phyloP scores from a whole-genome alignment of 176 grass and related monocot species.

The Eragrostis nindensis region DNA sequence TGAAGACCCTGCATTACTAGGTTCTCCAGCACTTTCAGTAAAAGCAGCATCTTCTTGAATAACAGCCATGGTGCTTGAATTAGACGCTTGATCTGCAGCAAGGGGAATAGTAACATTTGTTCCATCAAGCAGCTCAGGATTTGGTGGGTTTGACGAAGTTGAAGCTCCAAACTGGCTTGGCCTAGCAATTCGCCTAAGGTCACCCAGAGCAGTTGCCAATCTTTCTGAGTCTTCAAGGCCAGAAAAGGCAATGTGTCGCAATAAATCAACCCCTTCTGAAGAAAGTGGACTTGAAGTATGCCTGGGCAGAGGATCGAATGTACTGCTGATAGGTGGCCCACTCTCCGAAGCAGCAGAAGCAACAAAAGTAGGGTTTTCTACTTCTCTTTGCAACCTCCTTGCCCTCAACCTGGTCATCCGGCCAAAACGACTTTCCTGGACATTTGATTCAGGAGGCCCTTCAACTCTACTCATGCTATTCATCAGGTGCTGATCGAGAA shows the following conservation, averaged over 20 bases:
- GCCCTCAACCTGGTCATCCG: constrained; percentile 70
- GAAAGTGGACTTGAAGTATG: constrained; percentile 59
- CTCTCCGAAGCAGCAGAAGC: constrained; percentile 30
- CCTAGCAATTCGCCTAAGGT: constrained; percentile 71
- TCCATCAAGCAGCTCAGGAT: constrained; percentile 46
- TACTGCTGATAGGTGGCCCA: constrained; percentile 42
- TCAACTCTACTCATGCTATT: constrained; percentile 54
- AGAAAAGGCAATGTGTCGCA: constrained; percentile 66
- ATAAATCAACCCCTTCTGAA: constrained; percentile 77
- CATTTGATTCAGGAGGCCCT: constrained; percentile 57
- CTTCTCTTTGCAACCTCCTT: constrained; percentile 80
- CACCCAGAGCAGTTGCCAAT: constrained; percentile 64
- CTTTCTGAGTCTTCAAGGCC: constrained; percentile 69
- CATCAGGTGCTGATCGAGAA: constrained; percentile 77
- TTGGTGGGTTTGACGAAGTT: constrained; percentile 67
- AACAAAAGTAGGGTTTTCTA: constrained; percentile 35
- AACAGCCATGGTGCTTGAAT: constrained; percentile 97
- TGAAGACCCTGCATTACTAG: constrained; percentile 86
- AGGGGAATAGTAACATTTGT: constrained; percentile 45
- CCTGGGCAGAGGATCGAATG: constrained; percentile 40
- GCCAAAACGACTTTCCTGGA: constrained; percentile 51
- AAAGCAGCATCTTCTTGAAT: constrained; percentile 84
- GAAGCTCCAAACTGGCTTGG: constrained; percentile 60
- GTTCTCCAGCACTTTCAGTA: constrained; percentile 49
- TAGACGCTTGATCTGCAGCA: constrained; percentile 83